phyloP scores from a whole-genome alignment of 2,329 filamentous ascomycete genomes.

The Capronia coronata region DNA sequence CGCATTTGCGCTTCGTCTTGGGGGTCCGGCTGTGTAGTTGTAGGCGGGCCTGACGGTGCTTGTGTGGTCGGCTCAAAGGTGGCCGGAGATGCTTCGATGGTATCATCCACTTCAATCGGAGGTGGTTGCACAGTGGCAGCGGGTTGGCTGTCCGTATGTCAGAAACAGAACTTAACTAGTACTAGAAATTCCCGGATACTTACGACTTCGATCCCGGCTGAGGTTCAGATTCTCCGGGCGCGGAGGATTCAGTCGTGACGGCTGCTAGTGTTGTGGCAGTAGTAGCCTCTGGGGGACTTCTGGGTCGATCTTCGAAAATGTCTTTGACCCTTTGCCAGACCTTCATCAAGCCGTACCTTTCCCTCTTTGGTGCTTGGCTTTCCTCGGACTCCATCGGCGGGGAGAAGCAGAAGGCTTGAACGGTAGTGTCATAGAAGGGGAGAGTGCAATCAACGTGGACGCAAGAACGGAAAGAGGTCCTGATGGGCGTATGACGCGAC shows the following conservation, averaged over 20 bases:
- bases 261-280: conserved; percentile 1
- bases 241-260: neutral
- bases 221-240: neutral
- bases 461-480: neutral
- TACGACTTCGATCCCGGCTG: neutral
- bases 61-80: neutral
- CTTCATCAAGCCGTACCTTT: conserved; percentile 25
- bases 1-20: conserved; percentile 30
- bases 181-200: neutral
- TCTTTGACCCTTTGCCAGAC: conserved; percentile 23
- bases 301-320: conserved; percentile 13
- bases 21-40: neutral
- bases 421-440: conserved; percentile 10
- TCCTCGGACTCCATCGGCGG: conserved; percentile 13
- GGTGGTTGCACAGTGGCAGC: neutral
- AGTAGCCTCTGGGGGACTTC: conserved; percentile 1
- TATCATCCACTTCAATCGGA: conserved; percentile 18
- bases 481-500: conserved; percentile 6
- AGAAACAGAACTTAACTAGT: neutral
- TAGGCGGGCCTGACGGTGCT: neutral
- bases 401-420: conserved; percentile 6
- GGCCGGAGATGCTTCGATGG: neutral
- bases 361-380: conserved; percentile 13
- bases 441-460: neutral
- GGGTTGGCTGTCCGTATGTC: neutral